phyloP scores from a whole-genome alignment of 805 yeast genomes.

The Yamadazyma akitaensis region DNA sequence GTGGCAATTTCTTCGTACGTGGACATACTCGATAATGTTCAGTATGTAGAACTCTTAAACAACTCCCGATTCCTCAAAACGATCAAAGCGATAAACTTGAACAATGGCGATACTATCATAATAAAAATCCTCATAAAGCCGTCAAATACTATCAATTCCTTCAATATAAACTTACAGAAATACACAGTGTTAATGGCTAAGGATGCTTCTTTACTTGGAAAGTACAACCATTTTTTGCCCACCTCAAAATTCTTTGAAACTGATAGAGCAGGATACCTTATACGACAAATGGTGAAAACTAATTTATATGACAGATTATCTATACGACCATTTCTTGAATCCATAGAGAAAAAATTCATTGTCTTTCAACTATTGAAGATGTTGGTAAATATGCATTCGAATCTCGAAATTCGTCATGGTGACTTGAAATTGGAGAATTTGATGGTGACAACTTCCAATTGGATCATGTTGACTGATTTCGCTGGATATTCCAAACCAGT shows the following conservation, averaged over 20 bases:
- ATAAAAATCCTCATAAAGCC: constrained; percentile 78
- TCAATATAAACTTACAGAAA: constrained; percentile 22
- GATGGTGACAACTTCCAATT: constrained; percentile 82
- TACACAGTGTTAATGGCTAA: constrained; percentile 27
- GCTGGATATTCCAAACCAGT: constrained; percentile 76
- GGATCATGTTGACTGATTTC: constrained; percentile 81
- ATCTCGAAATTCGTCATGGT: constrained; percentile 67
- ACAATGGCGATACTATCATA: constrained; percentile 62
- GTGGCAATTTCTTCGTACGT: constrained; percentile 88
- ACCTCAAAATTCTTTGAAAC: constrained; percentile 78
- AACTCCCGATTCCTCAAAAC: constrained; percentile 85
- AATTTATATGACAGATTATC: constrained; percentile 86
- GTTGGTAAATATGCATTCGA: constrained; percentile 58
- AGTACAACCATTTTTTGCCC: constrained; percentile 62
- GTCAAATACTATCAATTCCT: constrained; percentile 19
- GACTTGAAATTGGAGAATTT: constrained; percentile 91
- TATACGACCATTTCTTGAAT: constrained; percentile 81
- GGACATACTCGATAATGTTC: constrained; percentile 71
- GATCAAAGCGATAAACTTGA: constrained; percentile 66
- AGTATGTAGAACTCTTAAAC: constrained; percentile 71
- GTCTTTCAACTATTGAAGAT: constrained; percentile 74
- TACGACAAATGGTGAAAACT: constrained; percentile 75
- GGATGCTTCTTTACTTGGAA: constrained; percentile 39
- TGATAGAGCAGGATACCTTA: constrained; percentile 85
- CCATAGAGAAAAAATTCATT: constrained; percentile 79